phyloP scores from a whole-genome alignment of 345 rosid species.

The Linum lewisii region DNA sequence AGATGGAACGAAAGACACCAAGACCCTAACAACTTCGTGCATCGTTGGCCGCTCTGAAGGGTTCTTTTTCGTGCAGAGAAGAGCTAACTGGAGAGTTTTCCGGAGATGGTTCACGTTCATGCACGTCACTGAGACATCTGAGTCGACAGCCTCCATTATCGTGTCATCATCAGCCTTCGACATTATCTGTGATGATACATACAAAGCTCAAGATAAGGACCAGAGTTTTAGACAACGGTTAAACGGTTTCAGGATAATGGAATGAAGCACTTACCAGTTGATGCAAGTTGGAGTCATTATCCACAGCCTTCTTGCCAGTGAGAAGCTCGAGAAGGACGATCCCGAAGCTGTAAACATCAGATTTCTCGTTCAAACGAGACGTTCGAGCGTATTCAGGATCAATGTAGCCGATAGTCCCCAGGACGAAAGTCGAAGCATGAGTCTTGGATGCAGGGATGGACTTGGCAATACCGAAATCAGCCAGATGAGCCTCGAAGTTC shows the following conservation, averaged over 20 bases:
- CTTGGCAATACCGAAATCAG: slow-evolving; percentile 93
- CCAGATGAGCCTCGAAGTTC: slow-evolving; percentile 74
- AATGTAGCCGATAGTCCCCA: slow-evolving; percentile 93
- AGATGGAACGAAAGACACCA: slow-evolving; percentile 56
- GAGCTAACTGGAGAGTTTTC: slow-evolving; percentile 72
- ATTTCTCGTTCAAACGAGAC: slow-evolving; percentile 70
- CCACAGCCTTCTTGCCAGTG: slow-evolving; percentile 94
- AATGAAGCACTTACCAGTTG: slow-evolving; percentile 55
- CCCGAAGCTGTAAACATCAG: slow-evolving; percentile 95
- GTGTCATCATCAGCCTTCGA: slow-evolving; percentile 65
- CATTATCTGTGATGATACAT: slow-evolving; percentile 36
- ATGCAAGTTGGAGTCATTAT: slow-evolving; percentile 78
- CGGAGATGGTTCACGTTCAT: slow-evolving; percentile 44
- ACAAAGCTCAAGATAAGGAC: background rate
- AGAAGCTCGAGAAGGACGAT: slow-evolving; percentile 89
- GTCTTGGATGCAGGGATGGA: slow-evolving; percentile 60
- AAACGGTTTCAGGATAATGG: too few species aligned
- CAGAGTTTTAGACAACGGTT: too few species aligned
- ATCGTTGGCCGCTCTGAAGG: slow-evolving; percentile 81
- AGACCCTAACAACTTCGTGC: slow-evolving; percentile 74
- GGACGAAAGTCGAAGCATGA: slow-evolving; percentile 72
- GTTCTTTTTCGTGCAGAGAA: slow-evolving; percentile 61
- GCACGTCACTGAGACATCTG: slow-evolving; percentile 81
- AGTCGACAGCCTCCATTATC: slow-evolving; percentile 89
- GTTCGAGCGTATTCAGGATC: slow-evolving; percentile 97